phyloP scores from a whole-genome alignment of 306 rosid genomes.

The Benincasa hispida region DNA sequence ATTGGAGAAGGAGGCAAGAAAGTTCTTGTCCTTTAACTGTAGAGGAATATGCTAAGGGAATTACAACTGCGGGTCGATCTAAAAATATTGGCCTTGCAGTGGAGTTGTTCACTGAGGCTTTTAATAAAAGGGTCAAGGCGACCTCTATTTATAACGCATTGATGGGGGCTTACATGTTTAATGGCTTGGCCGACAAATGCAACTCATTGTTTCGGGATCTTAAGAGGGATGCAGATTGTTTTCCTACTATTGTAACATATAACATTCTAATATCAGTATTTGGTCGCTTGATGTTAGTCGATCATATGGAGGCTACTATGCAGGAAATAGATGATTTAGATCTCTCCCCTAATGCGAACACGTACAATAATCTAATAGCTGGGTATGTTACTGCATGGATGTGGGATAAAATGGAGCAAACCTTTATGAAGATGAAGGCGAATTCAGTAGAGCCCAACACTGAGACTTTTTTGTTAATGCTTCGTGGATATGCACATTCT shows the following conservation, averaged over 20 bases:
- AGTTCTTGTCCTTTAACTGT: constrained; percentile 17
- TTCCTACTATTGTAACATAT: constrained; percentile 38
- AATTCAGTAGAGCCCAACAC: constrained; percentile 33
- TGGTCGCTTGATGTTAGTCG: constrained; percentile 55
- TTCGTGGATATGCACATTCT: constrained; percentile 70
- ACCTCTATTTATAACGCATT: constrained; percentile 60
- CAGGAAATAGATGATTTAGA: constrained; percentile 26
- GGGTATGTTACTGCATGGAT: constrained; percentile 70
- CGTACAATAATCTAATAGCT: constrained; percentile 54
- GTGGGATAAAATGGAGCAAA: constrained; percentile 66
- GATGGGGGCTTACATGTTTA: constrained; percentile 59
- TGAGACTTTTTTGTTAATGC: constrained; percentile 42
- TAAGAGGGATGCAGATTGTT: constrained; percentile 34
- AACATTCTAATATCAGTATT: constrained; percentile 38
- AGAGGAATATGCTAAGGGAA: constrained; percentile 53
- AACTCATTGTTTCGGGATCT: constrained; percentile 41
- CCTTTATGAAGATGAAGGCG: constrained; percentile 39
- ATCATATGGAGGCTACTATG: constrained; percentile 56
- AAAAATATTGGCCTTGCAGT: constrained; percentile 41
- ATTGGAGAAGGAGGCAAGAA: constrained; percentile 43
- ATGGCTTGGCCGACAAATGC: constrained; percentile 41
- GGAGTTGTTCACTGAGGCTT: constrained; percentile 51
- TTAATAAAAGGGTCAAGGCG: constrained; percentile 26
- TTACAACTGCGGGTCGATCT: constrained; percentile 43
- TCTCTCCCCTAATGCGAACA: constrained; percentile 28